A percentile compares a stretch with the other conserved stretches of the same genome.
Conservation (phyloP, 805 yeast genomes). For the Yueomyces sp. region DNA sequence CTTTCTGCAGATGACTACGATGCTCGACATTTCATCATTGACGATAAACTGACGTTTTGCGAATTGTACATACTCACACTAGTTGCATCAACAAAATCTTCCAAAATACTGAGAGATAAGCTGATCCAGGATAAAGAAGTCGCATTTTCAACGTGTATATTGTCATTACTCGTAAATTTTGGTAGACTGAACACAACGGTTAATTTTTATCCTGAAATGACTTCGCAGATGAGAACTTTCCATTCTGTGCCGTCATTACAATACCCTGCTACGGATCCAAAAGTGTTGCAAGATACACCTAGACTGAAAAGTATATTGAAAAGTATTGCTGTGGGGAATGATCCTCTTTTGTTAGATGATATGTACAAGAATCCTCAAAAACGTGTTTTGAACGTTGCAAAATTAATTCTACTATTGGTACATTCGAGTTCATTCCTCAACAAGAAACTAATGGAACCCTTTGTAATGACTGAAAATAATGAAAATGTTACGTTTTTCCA, state of each 20-base stretch:
- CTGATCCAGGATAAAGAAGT: constrained; percentile 45
- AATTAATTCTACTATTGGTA: constrained; percentile 61
- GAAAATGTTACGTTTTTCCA: constrained; percentile 37
- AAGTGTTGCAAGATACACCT: constrained; percentile 76
- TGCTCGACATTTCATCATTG: constrained; percentile 24
- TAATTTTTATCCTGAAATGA: constrained; percentile 91
- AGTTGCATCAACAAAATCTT: constrained; percentile 71
- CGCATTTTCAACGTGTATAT: constrained; percentile 63
- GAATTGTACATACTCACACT: constrained; percentile 73
- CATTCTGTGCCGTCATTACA: constrained; percentile 89
- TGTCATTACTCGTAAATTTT: constrained; percentile 76
- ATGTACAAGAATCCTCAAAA: constrained; percentile 38
- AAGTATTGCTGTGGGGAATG: constrained; percentile 22
- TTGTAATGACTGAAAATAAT: constrained; percentile 24
- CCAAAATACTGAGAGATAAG: constrained; percentile 71
- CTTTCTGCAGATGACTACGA: constrained; percentile 15
- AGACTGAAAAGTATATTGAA: constrained; percentile 79
- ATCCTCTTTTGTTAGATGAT: constrained; percentile 34
- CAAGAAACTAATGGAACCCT: constrained; percentile 15
- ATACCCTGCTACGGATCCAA: constrained; percentile 28
- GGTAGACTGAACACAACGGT: constrained; percentile 93
- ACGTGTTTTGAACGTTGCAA: constrained; percentile 48
- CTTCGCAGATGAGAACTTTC: constrained; percentile 81
- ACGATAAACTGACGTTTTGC: constrained; percentile 55
- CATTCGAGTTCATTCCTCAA: constrained; percentile 45